A percentile compares a stretch with the other conserved stretches of the same genome.
Evolutionary conservation across 2,329 filamentous ascomycete genomes (phyloP).

Genomic region (Samsoniella hepiali): DNA sequence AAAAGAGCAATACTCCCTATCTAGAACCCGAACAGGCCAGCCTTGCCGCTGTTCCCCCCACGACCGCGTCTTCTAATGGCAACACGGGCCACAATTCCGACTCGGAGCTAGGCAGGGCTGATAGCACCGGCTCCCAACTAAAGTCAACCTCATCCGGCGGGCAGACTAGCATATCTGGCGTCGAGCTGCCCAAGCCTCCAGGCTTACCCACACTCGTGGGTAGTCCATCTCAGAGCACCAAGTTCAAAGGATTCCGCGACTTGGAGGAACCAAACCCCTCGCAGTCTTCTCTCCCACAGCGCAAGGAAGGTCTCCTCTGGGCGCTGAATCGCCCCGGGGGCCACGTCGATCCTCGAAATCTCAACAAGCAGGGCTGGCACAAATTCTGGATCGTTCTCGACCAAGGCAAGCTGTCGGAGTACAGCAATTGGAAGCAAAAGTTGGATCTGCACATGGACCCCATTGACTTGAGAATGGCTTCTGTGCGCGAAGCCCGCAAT

Average conservation of each 20-base stretch:
- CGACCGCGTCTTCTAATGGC: constrained; percentile 40
- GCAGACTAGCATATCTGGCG: constrained; percentile 30
- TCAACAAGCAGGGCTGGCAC: constrained; percentile 98
- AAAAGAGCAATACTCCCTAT: constrained; percentile 78
- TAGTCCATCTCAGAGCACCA: constrained; percentile 52
- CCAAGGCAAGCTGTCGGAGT: constrained; percentile 93
- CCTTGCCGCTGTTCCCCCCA: constrained; percentile 34
- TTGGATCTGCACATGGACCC: constrained; percentile 97
- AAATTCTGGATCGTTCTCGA: constrained; percentile 99
- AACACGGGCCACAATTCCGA: constrained; percentile 55
- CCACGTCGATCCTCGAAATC: constrained; percentile 88
- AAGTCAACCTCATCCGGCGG: constrained; percentile 49
- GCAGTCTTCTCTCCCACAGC: constrained; percentile 54
- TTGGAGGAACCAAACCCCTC: constrained; percentile 77
- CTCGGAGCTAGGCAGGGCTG: constrained; percentile 66
- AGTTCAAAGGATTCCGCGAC: constrained; percentile 90
- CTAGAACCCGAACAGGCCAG: constrained; percentile 63
- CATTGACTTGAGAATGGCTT: constrained; percentile 94
- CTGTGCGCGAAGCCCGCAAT: constrained; percentile 91
- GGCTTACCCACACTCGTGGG: constrained; percentile 48
- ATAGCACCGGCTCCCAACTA: constrained; percentile 70
- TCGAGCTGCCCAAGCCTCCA: constrained; percentile 55
- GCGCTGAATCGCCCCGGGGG: constrained; percentile 88
- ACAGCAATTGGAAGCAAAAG: constrained; percentile 98
- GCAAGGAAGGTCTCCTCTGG: constrained; percentile 94